Evolutionary conservation across 2,329 filamentous ascomycete genomes (phyloP), one percentile per base, ranked within the genome.

Genomic region (Colletotrichum viniferum): DNA sequence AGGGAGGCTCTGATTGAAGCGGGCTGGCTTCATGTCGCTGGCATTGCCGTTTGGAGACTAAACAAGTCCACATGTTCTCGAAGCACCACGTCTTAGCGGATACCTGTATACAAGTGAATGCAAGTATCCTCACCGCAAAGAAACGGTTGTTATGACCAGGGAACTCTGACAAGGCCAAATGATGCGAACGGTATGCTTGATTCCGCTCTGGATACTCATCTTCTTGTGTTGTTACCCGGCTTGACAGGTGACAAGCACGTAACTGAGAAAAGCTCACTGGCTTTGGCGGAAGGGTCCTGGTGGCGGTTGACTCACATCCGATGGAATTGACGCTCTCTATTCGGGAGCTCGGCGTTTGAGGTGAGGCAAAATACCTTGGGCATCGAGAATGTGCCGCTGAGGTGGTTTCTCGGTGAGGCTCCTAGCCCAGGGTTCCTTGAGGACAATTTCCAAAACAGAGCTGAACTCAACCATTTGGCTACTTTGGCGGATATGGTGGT

Each of bases 61-160:
- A 43, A 48, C 56, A 64, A 43, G 48, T 48, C 26, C 26, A n/a
- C 58, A 18, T 21, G 24, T 5, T n/a, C 48, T 48, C 24, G 26
- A 36, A 21, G 16, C 32, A 48, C 34, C 43, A 56, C n/a, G 48
- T 75, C 69, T 36, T 56, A 16, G 21, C 34, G 69, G 69, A n/a
- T 60, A 36, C n/a, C 43, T 64, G 26, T 69, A 73, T 24, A 36
- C 3, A 21, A 24, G n/a, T 26, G 12, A 32, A 75, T 60, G 69
- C 56, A 67, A n/a, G 63, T 61, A 63, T 36, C 69, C 69, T 73
- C 58, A 73, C 64, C 70, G 73, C 69, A 75, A 68, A 67, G 65
- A 48, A 60, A 48, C 32, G 13, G 16, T 60, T 9, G 5, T 60
- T 21, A 4, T 28, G 36, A 18, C 26, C 16, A 48, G 13, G 14